These are phyloP conservation scores for Podospora australis DNA, from an alignment of 495 filamentous ascomycete species.

Conservation along the genomic window DNA sequence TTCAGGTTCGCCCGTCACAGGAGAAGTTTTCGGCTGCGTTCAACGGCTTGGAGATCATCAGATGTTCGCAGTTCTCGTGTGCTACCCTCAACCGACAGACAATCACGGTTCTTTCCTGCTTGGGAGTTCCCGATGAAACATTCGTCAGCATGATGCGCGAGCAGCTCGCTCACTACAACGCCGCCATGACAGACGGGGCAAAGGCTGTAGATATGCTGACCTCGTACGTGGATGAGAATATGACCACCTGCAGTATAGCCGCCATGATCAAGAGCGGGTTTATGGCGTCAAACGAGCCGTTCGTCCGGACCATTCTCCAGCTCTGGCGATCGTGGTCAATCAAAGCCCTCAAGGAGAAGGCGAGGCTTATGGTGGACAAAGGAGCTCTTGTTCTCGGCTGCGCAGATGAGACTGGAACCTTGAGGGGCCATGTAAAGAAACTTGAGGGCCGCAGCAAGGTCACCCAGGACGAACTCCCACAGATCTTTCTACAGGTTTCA, in stretches of 20 bases:
- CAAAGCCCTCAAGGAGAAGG: constrained; percentile 86
- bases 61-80: constrained; percentile 63
- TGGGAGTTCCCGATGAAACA: constrained; percentile 62
- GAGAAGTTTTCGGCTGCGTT: constrained; percentile 74
- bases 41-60: constrained; percentile 75
- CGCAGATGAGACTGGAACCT: constrained; percentile 70
- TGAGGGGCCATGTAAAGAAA: constrained; percentile 55
- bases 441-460: constrained; percentile 25
- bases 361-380: constrained; percentile 70
- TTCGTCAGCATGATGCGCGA: constrained; percentile 61
- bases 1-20: constrained; percentile 76
- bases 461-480: constrained; percentile 52
- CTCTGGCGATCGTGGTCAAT: constrained; percentile 80
- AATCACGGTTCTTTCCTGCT: constrained; percentile 71
- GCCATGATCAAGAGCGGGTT: constrained; percentile 76
- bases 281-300: constrained; percentile 67
- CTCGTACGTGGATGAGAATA: constrained; percentile 78
- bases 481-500: constrained; percentile 82
- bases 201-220: constrained; percentile 60
- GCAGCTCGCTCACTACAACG: constrained; percentile 58
- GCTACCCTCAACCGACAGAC: constrained; percentile 85
- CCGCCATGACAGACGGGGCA: constrained; percentile 57
- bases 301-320: constrained; percentile 64
- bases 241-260: constrained; percentile 66
- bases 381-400: constrained; percentile 88